Evolutionary conservation across 495 filamentous ascomycete genomes (phyloP).

Genomic region (Penicillium cosmopolitanum): DNA sequence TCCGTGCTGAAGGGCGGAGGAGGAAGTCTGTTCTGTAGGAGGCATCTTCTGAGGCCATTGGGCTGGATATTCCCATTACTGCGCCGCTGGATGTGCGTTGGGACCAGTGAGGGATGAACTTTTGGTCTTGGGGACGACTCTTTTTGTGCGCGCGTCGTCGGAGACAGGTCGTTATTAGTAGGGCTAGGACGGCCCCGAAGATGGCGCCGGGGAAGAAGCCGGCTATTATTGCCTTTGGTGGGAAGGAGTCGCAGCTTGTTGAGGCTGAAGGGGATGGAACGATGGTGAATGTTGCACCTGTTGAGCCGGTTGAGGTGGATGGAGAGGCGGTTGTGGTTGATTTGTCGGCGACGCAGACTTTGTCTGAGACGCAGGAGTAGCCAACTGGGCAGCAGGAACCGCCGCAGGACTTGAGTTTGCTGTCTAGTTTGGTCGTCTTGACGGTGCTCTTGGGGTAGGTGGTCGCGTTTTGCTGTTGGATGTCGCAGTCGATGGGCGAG

Average conservation of each 20-base stretch:
- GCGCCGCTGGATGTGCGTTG: conserved; percentile 46
- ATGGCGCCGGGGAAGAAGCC: conserved; percentile 68
- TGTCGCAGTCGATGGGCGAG: conserved; percentile 70
- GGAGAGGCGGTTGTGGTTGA: conserved; percentile 35
- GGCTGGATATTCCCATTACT: conserved; percentile 56
- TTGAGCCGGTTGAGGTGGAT: conserved; percentile 32
- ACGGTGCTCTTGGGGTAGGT: conserved; percentile 62
- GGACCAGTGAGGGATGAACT: conserved; percentile 27
- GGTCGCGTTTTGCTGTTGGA: conserved; percentile 65
- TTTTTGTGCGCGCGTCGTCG: conserved; percentile 30
- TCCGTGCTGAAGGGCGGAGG: conserved; percentile 37
- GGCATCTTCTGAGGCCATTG: conserved; percentile 53
- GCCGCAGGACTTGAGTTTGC: conserved; percentile 60
- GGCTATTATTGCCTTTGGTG: conserved; percentile 56
- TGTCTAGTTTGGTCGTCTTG: conserved; percentile 68
- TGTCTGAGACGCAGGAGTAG: conserved; percentile 63
- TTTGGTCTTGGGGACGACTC: conserved; percentile 17
- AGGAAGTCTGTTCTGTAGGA: conserved; percentile 64
- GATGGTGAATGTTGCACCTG: conserved; percentile 22
- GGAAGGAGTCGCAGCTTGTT: conserved; percentile 46
- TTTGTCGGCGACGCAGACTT: conserved; percentile 46
- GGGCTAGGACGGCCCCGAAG: conserved; percentile 52
- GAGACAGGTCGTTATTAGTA: conserved; percentile 48
- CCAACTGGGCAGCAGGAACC: conserved; percentile 75
- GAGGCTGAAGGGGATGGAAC: conserved; percentile 26